A percentile compares a stretch with the other conserved stretches of the same genome.
phyloP scores from a whole-genome alignment of 306 rosid species.

The Lathyrus tuberosus region DNA sequence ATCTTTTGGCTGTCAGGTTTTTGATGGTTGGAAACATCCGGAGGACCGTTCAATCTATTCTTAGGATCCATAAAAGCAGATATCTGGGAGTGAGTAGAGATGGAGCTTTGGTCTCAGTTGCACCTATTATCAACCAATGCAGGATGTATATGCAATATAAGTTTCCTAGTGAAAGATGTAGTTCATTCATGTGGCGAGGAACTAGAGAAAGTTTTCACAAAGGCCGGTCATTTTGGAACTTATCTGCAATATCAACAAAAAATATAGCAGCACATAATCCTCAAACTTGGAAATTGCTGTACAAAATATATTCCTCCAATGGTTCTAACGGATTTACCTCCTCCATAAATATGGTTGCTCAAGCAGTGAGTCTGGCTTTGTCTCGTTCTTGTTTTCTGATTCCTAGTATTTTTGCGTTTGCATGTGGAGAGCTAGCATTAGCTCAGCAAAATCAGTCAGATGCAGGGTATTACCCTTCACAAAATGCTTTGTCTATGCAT shows the following conservation, averaged over 20 bases:
- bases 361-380: conserved; percentile 83
- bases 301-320: conserved; percentile 50
- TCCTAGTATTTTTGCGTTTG: conserved; percentile 80
- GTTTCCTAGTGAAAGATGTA: conserved; percentile 47
- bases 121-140: conserved; percentile 53
- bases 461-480: conserved; percentile 56
- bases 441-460: conserved; percentile 58
- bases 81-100: conserved; percentile 47
- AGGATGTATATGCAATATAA: conserved; percentile 49
- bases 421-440: conserved; percentile 79
- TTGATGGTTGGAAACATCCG: conserved; percentile 61
- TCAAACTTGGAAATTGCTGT: conserved; percentile 66
- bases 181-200: conserved; percentile 49
- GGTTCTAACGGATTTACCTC: conserved; percentile 45
- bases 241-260: conserved; percentile 49
- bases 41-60: conserved; percentile 51
- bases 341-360: conserved; percentile 71
- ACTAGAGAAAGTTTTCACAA: conserved; percentile 43
- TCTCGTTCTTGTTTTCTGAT: conserved; percentile 71
- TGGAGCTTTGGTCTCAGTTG: conserved; percentile 52
- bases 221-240: conserved; percentile 44
- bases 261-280: conserved; percentile 51
- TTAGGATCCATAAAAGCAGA: conserved; percentile 46
- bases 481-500: conserved; percentile 56
- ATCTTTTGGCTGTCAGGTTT: conserved; percentile 58